phyloP scores from a whole-genome alignment of 345 rosid genomes.

The Heritiera littoralis region DNA sequence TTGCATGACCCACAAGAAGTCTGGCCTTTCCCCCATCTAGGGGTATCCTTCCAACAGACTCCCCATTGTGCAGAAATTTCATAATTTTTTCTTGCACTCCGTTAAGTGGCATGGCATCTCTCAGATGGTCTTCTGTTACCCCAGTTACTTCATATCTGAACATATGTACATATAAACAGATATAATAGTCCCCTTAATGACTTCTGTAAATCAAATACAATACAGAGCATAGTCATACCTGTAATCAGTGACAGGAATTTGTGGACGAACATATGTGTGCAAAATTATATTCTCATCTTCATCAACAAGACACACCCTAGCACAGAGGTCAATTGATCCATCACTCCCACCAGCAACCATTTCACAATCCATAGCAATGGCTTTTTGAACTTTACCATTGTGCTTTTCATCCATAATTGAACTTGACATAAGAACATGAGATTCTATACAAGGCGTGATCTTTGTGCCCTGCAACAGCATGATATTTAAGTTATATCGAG shows the following conservation, averaged over 20 bases:
- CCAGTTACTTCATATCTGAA: conserved; percentile 69
- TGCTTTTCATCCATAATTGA: conserved; percentile 14
- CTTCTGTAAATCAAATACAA: neutral
- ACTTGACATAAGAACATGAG: conserved; percentile 22
- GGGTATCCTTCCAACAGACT: conserved; percentile 31
- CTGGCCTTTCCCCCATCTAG: conserved; percentile 50
- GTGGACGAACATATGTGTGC: conserved; percentile 60
- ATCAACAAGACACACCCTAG: conserved; percentile 67
- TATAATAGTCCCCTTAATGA: neutral
- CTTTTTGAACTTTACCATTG: conserved; percentile 35
- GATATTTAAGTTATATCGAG: neutral
- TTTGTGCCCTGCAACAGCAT: conserved; percentile 33
- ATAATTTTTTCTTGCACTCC: conserved; percentile 46
- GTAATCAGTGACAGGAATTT: conserved; percentile 54
- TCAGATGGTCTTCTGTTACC: conserved; percentile 62
- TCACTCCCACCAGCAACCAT: conserved; percentile 78
- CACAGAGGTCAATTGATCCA: conserved; percentile 59
- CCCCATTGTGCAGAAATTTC: conserved; percentile 54
- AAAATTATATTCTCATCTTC: conserved; percentile 66
- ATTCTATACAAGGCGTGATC: conserved; percentile 20
- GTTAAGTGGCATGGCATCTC: conserved; percentile 54
- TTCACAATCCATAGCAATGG: conserved; percentile 71
- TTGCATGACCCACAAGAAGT: conserved; percentile 74
- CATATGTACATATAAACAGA: neutral
- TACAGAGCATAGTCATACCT: conserved; percentile 37